A percentile compares a stretch with the other conserved stretches of the same genome.
These are phyloP conservation scores for Musa acuminata DNA, from an alignment of 176 grass and related monocot genomes.

Conservation along the genomic window DNA sequence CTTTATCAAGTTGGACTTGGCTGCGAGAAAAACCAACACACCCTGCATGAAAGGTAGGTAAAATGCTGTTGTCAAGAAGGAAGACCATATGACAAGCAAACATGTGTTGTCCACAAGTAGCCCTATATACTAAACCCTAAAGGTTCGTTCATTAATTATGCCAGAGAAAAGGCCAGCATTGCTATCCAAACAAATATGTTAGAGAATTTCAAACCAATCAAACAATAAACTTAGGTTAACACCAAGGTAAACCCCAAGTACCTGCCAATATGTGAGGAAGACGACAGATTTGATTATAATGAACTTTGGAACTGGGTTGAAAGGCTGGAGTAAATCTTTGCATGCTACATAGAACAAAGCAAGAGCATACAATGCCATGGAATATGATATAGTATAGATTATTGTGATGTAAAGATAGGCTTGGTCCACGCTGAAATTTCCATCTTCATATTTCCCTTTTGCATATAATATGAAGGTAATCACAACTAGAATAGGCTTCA, in stretches of 20 bases:
- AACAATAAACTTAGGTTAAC: not conserved
- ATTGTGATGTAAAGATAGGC: slow-evolving; percentile 98
- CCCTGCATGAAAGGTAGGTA: slow-evolving; percentile 36
- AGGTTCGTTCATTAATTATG: no score
- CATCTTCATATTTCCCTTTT: slow-evolving; percentile 84
- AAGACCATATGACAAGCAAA: not conserved
- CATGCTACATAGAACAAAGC: slow-evolving; percentile 92
- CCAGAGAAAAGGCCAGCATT: not conserved
- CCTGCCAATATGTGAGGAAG: slow-evolving; percentile 99
- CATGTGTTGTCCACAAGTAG: no score
- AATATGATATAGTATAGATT: slow-evolving; percentile 90
- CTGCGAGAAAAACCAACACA: slow-evolving; percentile 92
- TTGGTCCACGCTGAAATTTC: slow-evolving; percentile 90
- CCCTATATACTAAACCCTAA: no score
- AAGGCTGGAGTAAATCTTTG: slow-evolving; percentile 77
- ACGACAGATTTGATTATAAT: slow-evolving; percentile 97
- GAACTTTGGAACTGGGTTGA: slow-evolving; percentile 93
- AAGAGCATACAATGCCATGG: slow-evolving; percentile 79
- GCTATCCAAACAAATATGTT: not conserved
- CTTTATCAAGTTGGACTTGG: slow-evolving; percentile 80
- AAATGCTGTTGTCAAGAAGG: slow-evolving; percentile 7
- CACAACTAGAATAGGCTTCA: slow-evolving; percentile 93
- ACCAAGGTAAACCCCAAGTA: slow-evolving; percentile 17
- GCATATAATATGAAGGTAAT: slow-evolving; percentile 96
- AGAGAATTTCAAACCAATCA: not conserved